Conservation (phyloP, 352 stramenopile species). For the Pythium apleroticum region DNA sequence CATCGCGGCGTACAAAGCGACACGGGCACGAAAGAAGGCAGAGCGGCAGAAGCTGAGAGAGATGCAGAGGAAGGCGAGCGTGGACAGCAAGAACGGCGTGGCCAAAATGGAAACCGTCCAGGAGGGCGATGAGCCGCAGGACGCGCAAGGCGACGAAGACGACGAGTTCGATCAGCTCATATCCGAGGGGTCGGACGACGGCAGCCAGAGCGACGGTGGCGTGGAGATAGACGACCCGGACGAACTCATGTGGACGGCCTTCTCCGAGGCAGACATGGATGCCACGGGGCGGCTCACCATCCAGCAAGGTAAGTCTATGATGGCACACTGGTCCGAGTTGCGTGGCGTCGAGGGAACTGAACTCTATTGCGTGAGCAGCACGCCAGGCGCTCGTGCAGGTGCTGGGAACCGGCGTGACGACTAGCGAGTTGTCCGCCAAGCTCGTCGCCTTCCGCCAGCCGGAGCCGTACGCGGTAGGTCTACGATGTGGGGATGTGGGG, state of each 20-base stretch:
- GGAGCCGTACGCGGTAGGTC: slow-evolving; percentile 41
- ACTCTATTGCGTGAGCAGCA: slow-evolving; percentile 33
- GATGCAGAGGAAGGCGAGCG: slow-evolving; percentile 31
- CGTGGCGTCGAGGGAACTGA: neutral
- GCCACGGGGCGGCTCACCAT: slow-evolving; percentile 44
- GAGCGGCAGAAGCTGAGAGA: slow-evolving; percentile 60
- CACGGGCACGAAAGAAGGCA: slow-evolving; percentile 56
- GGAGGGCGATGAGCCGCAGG: slow-evolving; percentile 45
- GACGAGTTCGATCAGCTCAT: slow-evolving; percentile 45
- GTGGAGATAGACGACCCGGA: slow-evolving; percentile 60
- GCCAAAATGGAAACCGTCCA: slow-evolving; percentile 67
- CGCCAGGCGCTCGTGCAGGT: slow-evolving; percentile 64
- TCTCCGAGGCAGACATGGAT: slow-evolving; percentile 45
- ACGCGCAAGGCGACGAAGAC: slow-evolving; percentile 34
- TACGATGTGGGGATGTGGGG: neutral
- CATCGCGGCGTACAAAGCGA: slow-evolving; percentile 61
- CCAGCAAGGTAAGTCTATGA: slow-evolving; percentile 41
- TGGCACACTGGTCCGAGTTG: too few species aligned
- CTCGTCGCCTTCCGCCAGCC: slow-evolving; percentile 34
- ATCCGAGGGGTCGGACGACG: slow-evolving; percentile 51
- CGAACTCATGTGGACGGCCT: slow-evolving; percentile 66
- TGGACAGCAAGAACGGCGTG: slow-evolving; percentile 18
- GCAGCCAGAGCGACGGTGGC: slow-evolving; percentile 35
- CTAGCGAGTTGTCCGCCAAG: slow-evolving; percentile 34
- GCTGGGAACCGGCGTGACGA: slow-evolving; percentile 53